Evolutionary conservation across 805 yeast genomes (phyloP), one percentile per base, ranked within the genome.

Genomic region (Candida awuae): DNA sequence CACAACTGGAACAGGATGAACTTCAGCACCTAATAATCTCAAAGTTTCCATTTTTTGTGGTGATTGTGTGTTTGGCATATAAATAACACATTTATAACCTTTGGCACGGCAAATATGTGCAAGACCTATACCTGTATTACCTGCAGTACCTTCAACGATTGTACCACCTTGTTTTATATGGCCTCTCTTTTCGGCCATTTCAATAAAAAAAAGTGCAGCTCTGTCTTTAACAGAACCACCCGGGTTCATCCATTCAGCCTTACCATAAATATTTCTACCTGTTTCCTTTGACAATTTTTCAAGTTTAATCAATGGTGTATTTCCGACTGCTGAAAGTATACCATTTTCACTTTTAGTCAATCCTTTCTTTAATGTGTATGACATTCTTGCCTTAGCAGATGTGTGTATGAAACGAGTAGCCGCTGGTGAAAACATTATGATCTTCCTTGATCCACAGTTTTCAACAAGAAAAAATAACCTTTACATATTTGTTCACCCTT

Each of bases 131-230:
- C 95, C 96, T 14, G 96, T 86, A 63, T 86, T 86, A 32, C 96
- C 96, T 4, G 96, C 96, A n/a, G 95, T 85, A 12, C 95, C 95
- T 61, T 86, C 96, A 19, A 86, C 87, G 22, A 86, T 75, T 1
- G 95, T 86, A 25, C 94, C 95, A 15, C 94, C 94, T 4, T 86
- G 73, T 45, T 65, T 58, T 39, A 86, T 66, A 36, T 71, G 61
- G 4, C 87, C 87, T 46, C 67, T 68, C 29, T 59, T 56, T 56
- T 87, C 95, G 21, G 95, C 95, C 48, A 82, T 86, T 51, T 80
- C 70, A 39, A 86, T 66, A 44, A 86, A 68, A 54, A 66, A 85
- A 29, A 82, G 65, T 0, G 95, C 95, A 14, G 96, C 95, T 43
- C 96, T 72, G 58, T 86, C 96, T 56, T 86, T 86, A 39, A 86